Base-by-base conservation (phyloP, 2,329 filamentous ascomycete species). In the Hypoxylon sp. region DNA sequence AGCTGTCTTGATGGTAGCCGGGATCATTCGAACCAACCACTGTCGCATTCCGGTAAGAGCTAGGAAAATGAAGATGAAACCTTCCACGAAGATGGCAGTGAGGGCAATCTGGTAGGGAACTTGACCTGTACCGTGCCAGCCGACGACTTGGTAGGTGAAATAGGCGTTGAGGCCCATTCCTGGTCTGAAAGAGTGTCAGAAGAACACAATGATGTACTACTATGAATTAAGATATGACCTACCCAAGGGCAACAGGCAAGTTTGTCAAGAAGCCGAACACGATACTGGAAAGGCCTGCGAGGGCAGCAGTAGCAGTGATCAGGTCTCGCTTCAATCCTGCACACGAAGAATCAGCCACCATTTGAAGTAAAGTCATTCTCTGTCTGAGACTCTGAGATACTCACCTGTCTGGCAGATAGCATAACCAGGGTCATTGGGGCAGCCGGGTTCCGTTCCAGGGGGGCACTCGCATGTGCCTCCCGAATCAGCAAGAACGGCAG, bases 251-350 rank as follows among this genome's bases (percentile, higher is more conserved):
- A 58, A 93, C 90, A 0, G 93, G 92, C 55, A 96, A 85, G 71
- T 96, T 96, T 27, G 93, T 93, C 56, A 94, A 83, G 19, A 95
- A 84, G 2, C 93, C 93, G 81, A 96, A 95, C 63, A 86, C 82
- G 71, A 96, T 89, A 23, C 90, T 91, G 0, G 91, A 86, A 63
- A 96, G 82, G 5, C 92, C 92, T 5, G 91, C 84, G 54, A 96
- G 87, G 8, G 91, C 91, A n/a, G 92, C 91, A 0, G 93, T 96
- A 2, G 91, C 91, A 1, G 93, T 96, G 61, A 96, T 89, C 16
- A 96, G 81, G 76, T 96, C 93, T 30, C 90, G 87, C 70, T 92
- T 90, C 67, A 96, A 78, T 46, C 83, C 88, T 84, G 57, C 1
- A 32, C 4, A 39, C 14, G 5, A 29, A 23, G 2, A 23, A 46